phyloP scores from a whole-genome alignment of 306 rosid species.

The Cicer chorassanicum region DNA sequence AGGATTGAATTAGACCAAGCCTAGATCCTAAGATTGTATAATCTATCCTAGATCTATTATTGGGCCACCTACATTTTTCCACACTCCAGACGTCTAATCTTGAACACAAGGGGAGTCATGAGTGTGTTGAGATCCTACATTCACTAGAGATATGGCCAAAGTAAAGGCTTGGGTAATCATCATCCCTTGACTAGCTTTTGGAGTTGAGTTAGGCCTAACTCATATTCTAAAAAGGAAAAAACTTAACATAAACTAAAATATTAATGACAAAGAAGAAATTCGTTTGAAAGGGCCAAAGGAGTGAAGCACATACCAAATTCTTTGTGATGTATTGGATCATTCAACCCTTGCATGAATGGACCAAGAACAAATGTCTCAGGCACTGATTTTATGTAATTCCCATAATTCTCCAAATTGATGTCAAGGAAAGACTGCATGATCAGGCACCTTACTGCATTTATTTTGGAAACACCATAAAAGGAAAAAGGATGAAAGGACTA shows the following conservation, averaged over 20 bases:
- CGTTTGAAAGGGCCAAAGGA: constrained; percentile 35
- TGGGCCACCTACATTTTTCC: not conserved
- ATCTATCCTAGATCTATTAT: not conserved
- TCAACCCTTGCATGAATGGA: constrained; percentile 79
- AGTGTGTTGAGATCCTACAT: constrained; percentile 13
- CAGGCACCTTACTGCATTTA: constrained; percentile 88
- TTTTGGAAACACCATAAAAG: constrained; percentile 40
- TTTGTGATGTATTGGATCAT: constrained; percentile 92
- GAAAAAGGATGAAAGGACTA: constrained; percentile 30
- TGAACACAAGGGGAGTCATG: not conserved
- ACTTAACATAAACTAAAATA: constrained; percentile 35
- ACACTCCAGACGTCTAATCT: not conserved
- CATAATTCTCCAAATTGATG: constrained; percentile 68
- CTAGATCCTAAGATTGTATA: not conserved
- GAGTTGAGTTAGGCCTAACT: not conserved
- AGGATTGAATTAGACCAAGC: not conserved
- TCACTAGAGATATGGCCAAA: constrained; percentile 6
- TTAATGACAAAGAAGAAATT: constrained; percentile 34
- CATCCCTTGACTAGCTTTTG: constrained; percentile 1
- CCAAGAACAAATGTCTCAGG: constrained; percentile 83
- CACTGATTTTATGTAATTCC: constrained; percentile 62
- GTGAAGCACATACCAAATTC: constrained; percentile 72
- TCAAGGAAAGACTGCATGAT: constrained; percentile 88
- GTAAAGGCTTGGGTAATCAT: not conserved
- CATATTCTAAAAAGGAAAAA: constrained; percentile 3